Evolutionary conservation across 2,329 filamentous ascomycete genomes (phyloP).

Genomic region (Arthroderma sp.): DNA sequence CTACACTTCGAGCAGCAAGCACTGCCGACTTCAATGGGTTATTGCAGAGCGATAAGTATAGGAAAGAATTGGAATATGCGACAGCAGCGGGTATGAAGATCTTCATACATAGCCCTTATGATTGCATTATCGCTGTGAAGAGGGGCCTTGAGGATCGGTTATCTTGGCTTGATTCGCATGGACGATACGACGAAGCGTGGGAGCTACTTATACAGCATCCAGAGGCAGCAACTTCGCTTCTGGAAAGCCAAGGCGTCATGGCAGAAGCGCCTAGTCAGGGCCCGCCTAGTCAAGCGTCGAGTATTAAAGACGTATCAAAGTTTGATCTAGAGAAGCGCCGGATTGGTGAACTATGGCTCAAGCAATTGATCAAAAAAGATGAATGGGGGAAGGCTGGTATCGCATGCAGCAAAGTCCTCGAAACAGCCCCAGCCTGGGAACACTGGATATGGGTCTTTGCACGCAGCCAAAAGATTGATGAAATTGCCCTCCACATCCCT

Average conservation of each 20-base stretch:
- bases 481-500: constrained; percentile 76
- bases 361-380: constrained; percentile 61
- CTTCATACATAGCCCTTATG: constrained; percentile 91
- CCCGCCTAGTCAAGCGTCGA: constrained; percentile 13
- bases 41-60: constrained; percentile 25
- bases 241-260: constrained; percentile 13
- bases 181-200: constrained; percentile 77
- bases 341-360: constrained; percentile 87
- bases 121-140: constrained; percentile 85
- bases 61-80: constrained; percentile 34
- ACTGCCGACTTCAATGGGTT: constrained; percentile 44
- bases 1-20: constrained; percentile 36
- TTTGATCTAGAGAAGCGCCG: constrained; percentile 77
- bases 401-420: constrained; percentile 70
- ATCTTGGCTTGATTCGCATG: constrained; percentile 68
- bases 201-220: constrained; percentile 78
- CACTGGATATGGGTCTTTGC: constrained; percentile 93
- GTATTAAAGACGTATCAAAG: constrained; percentile 39
- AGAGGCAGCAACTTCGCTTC: constrained; percentile 40
- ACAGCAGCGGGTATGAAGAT: constrained; percentile 57
- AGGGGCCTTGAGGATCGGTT: constrained; percentile 77
- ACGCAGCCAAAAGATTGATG: constrained; percentile 71
- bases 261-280: constrained; percentile 26
- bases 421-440: constrained; percentile 73
- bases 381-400: constrained; percentile 69